Evolutionary conservation across 2,329 filamentous ascomycete genomes (phyloP).

Genomic region (Paraconiothyrium sp.): DNA sequence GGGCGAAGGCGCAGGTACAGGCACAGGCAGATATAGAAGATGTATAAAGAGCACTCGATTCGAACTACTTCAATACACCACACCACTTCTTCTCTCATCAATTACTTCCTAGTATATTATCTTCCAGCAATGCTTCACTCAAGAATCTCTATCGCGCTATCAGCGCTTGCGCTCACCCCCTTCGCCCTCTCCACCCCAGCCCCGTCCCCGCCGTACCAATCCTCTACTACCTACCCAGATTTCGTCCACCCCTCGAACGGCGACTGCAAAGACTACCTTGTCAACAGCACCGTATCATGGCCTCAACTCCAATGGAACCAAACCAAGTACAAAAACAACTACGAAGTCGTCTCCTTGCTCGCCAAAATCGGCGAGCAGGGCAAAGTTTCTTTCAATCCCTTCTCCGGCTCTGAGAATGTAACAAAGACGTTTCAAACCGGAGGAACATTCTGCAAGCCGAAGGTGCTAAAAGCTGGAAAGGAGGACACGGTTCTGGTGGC

Average conservation of each 20-base stretch:
- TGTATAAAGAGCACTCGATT: background rate
- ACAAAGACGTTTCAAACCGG: slow-evolving; percentile 8
- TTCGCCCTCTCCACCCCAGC: background rate
- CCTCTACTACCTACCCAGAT: background rate
- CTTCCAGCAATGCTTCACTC: background rate
- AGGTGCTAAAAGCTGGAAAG: background rate
- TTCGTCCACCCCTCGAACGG: slow-evolving; percentile 10
- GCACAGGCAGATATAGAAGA: background rate
- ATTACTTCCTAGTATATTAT: background rate
- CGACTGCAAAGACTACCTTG: slow-evolving; percentile 10
- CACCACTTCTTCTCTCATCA: background rate
- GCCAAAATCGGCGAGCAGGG: background rate
- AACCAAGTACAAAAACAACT: slow-evolving; percentile 4
- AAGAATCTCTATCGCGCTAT: background rate
- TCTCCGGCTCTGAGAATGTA: slow-evolving; percentile 7
- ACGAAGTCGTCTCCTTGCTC: background rate
- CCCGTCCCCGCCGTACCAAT: no score
- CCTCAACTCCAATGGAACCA: slow-evolving; percentile 3
- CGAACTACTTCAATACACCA: background rate
- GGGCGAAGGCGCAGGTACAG: no score
- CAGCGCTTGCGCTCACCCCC: background rate
- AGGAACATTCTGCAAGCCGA: slow-evolving; percentile 4
- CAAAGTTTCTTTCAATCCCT: background rate
- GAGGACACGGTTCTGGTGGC: slow-evolving; percentile 39
- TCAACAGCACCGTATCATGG: slow-evolving; percentile 1